Evolutionary conservation across 225 moss, liverwort and hornwort genomes (phyloP).

Genomic region (Neckera pumila): DNA sequence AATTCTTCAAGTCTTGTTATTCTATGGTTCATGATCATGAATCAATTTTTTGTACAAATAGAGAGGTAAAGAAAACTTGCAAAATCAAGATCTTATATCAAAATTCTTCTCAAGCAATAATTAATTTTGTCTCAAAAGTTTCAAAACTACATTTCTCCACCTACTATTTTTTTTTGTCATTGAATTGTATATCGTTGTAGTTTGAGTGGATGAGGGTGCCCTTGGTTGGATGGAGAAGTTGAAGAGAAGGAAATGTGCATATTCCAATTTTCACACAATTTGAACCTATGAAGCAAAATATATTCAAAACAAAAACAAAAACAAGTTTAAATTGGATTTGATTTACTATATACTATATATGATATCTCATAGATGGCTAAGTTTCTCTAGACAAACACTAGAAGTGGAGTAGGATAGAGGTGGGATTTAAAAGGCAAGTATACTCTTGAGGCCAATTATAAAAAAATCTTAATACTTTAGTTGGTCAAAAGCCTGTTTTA

Average conservation of each 20-base stretch:
- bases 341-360: not conserved
- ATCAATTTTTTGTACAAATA: not conserved
- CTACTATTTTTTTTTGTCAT: not conserved
- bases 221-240: not conserved
- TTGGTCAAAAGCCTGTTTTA: not conserved
- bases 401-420: too few species aligned
- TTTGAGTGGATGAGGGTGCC: not conserved
- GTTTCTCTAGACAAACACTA: too few species aligned
- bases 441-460: not conserved
- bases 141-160: rapidly evolving
- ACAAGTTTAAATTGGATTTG: not conserved
- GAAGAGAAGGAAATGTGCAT: not conserved
- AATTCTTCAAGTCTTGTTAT: not conserved
- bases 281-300: not conserved
- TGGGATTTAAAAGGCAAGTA: too few species aligned
- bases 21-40: not conserved
- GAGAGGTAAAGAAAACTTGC: not conserved
- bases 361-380: not conserved
- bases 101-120: not conserved
- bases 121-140: not conserved
- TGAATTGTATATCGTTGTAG: rapidly evolving
- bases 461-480: not conserved
- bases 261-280: not conserved
- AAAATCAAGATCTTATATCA: not conserved
- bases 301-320: not conserved